Conservation (phyloP, 345 rosid genomes). For the Hibiscus trionum region DNA sequence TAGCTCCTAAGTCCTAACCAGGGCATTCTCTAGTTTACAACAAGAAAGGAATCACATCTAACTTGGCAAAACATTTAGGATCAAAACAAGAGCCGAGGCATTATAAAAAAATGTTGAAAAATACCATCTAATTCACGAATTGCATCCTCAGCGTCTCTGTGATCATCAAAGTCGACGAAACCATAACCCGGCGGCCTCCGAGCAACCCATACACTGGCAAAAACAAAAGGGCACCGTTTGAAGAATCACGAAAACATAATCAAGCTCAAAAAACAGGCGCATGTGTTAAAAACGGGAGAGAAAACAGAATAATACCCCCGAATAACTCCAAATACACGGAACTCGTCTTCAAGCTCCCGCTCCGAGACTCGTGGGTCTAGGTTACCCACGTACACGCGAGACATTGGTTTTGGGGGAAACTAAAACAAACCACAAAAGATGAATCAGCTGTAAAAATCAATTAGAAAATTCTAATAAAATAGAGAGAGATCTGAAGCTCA, state of each 20-base stretch:
- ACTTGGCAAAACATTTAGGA: background rate
- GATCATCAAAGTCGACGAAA: conserved; percentile 75
- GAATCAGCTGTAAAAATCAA: background rate
- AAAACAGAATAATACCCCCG: conserved; percentile 33
- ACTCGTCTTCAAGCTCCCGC: conserved; percentile 75
- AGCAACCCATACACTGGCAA: conserved; percentile 84
- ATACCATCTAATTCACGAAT: conserved; percentile 74
- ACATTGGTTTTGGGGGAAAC: conserved; percentile 24
- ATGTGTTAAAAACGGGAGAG: background rate
- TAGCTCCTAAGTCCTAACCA: background rate
- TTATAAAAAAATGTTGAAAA: background rate
- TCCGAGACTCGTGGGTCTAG: conserved; percentile 68
- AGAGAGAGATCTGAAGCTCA: background rate
- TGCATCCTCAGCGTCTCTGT: conserved; percentile 78
- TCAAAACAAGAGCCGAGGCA: background rate
- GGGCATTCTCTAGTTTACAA: too few species aligned
- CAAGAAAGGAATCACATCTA: background rate
- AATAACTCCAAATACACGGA: conserved; percentile 55
- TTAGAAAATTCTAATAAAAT: background rate
- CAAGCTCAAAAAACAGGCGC: background rate
- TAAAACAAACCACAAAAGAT: background rate
- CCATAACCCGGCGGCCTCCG: conserved; percentile 97
- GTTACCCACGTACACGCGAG: conserved; percentile 77
- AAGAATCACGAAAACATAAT: background rate
- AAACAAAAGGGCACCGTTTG: background rate